Evolutionary conservation across 139 green algal species (phyloP), one percentile per base, ranked within the genome.

Genomic region (Chlamydomonas sp.): DNA sequence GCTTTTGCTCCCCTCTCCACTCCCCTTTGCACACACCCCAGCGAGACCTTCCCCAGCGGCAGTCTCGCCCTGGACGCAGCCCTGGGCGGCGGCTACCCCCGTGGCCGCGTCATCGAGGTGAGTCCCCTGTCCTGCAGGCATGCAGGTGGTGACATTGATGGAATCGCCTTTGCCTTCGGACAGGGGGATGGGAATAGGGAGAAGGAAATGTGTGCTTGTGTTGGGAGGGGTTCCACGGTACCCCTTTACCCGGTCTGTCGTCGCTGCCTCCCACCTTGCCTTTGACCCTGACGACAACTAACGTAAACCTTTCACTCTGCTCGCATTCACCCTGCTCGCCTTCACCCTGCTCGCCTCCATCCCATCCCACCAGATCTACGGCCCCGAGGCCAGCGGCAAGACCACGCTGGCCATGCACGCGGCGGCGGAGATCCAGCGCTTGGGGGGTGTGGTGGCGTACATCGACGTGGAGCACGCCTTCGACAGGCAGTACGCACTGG

Each of bases 401-500:
- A 99, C 97, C 3, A 99, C 98, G 0, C 89, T 99, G 83, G 98
- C 98, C 3, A 90, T 99, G 90, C 96, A 99, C 89, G 96, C 95
- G 5, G 97, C 99, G 18, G 98, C 98, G 9, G 96, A 98, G 86
- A 93, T 97, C 18, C 96, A 95, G 79, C 92, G 92, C 85, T 2
- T 61, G 74, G 90, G 90, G 17, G 85, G 78, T 10, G 64, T 6
- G 57, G 80, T 80, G 14, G 92, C 93, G 31, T 94, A 99, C 16
- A 97, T 99, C 71, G 98, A 99, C 86, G 96, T 96, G 15, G 98
- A 99, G 93, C 95, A 99, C 80, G 97, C 98, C 4, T 98, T 99
- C 72, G 97, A 99, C 92, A 91, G 93, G 9, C 86, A 86, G 5
- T 99, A 99, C 85, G 94, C 96, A 3, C 84, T 94, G 94, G 94